phyloP scores from a whole-genome alignment of 306 rosid genomes.

The Ziziphus jujuba region DNA sequence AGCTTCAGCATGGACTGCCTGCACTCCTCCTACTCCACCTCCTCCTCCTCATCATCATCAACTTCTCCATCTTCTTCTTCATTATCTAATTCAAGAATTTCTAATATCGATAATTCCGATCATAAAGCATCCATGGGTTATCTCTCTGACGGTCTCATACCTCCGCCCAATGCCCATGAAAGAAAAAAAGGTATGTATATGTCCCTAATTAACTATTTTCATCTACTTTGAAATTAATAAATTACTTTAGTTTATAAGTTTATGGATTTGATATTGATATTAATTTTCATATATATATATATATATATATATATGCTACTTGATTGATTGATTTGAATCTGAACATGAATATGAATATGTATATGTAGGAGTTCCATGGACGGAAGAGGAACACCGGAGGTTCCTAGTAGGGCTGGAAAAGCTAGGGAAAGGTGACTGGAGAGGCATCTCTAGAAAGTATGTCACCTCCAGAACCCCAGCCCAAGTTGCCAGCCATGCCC shows the following conservation, averaged over 20 bases:
- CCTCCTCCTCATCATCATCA: no score
- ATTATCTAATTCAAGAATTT: slow-evolving; percentile 44
- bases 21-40: no score
- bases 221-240: no score
- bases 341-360: no score
- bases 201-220: no score
- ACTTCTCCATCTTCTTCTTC: slow-evolving; percentile 49
- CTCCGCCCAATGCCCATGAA: slow-evolving; percentile 61
- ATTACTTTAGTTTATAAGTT: no score
- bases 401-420: slow-evolving; percentile 82
- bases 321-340: no score
- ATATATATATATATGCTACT: no score
- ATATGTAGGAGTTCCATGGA: slow-evolving; percentile 90
- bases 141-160: slow-evolving; percentile 70
- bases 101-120: slow-evolving; percentile 27
- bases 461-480: slow-evolving; percentile 91
- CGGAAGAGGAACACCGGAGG: slow-evolving; percentile 84
- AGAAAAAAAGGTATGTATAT: slow-evolving; percentile 70
- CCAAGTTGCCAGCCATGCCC: slow-evolving; percentile 98
- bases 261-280: no score
- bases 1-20: slow-evolving; percentile 79
- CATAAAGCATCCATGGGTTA: slow-evolving; percentile 50
- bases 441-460: slow-evolving; percentile 75
- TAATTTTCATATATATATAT: no score
- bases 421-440: slow-evolving; percentile 93